phyloP scores from a whole-genome alignment of 805 yeast genomes.

The Lipomyces starkeyi region DNA sequence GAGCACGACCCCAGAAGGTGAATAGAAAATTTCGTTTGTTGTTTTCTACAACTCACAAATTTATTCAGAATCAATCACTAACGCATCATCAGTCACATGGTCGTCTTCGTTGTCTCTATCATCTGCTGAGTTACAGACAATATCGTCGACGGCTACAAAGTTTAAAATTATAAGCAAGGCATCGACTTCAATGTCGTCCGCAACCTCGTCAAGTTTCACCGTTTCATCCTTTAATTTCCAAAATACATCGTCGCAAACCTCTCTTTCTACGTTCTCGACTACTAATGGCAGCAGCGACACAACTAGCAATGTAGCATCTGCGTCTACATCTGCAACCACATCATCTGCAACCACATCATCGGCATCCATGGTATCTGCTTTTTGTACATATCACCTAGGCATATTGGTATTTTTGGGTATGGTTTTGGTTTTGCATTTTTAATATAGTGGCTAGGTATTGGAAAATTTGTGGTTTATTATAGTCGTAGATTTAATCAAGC shows the following conservation, averaged over 20 bases:
- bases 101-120: background rate
- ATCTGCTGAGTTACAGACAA: background rate
- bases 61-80: background rate
- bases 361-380: slow-evolving; percentile 2
- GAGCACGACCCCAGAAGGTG: background rate
- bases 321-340: slow-evolving; percentile 1
- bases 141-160: background rate
- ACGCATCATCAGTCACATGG: background rate
- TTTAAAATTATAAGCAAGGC: background rate
- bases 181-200: background rate
- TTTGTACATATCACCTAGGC: background rate
- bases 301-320: background rate
- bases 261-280: background rate
- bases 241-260: background rate
- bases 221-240: background rate
- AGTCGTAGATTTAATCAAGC: background rate
- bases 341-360: background rate
- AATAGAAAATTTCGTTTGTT: background rate
- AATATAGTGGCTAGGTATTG: background rate
- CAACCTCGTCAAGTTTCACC: background rate
- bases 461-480: background rate
- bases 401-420: background rate
- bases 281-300: background rate
- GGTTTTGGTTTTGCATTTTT: background rate
- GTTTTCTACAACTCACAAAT: background rate